phyloP scores from a whole-genome alignment of 352 stramenopile genomes.

The Stephanocyclus meneghinianus region DNA sequence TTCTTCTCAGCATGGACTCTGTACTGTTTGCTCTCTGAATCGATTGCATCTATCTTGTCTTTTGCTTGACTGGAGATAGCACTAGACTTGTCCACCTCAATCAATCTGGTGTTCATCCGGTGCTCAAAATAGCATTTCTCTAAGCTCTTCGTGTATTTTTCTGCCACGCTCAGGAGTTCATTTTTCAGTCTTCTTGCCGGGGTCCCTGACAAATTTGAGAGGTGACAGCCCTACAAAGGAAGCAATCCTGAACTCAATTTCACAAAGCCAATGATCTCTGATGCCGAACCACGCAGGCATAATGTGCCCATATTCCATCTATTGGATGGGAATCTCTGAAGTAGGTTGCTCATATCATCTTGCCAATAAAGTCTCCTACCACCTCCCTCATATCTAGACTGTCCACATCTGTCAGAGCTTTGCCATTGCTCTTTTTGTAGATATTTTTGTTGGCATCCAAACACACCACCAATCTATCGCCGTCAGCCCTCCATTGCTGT shows the following conservation, averaged over 20 bases:
- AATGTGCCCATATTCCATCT: not conserved
- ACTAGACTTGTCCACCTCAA: not conserved
- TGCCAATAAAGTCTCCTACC: not conserved
- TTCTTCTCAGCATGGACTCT: not conserved
- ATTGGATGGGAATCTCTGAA: slow-evolving; percentile 3
- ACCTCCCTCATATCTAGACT: slow-evolving; percentile 4
- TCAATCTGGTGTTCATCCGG: not conserved
- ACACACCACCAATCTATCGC: slow-evolving; percentile 19
- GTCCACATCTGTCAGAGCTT: not conserved
- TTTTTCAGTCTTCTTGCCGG: not conserved
- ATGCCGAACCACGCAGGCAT: not conserved
- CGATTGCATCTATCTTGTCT: not conserved
- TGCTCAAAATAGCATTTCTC: not conserved
- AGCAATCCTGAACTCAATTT: not conserved
- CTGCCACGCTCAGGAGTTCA: not conserved
- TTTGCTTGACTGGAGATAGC: not conserved
- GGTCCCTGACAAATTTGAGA: not conserved
- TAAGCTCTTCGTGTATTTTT: not conserved
- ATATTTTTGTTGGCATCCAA: slow-evolving; percentile 12
- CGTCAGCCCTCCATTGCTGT: slow-evolving; percentile 15
- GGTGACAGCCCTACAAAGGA: not conserved
- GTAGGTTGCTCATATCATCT: slow-evolving; percentile 2
- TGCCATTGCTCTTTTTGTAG: not conserved
- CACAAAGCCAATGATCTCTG: not conserved
- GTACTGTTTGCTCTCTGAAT: not conserved